A percentile compares a stretch with the other conserved stretches of the same genome.
These are phyloP conservation scores for Leccinum huronense DNA, from an alignment of 1,284 basidiomycete species.

Conservation along the genomic window DNA sequence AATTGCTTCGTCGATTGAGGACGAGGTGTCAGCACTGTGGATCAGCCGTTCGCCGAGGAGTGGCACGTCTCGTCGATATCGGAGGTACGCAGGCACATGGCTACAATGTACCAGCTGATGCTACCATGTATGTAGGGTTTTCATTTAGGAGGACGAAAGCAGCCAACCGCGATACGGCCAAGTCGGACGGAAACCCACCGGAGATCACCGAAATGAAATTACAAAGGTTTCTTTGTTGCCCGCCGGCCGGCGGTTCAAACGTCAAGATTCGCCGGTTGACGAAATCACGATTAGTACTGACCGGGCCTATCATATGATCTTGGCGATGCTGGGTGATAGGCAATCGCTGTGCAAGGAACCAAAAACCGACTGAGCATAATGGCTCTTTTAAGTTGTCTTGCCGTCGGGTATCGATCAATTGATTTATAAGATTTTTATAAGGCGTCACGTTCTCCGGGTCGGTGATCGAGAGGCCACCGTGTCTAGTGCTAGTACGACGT, in stretches of 20 bases:
- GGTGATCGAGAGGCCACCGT: neutral
- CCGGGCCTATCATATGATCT: neutral
- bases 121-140: conserved; percentile 7
- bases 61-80: neutral
- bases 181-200: conserved; percentile 6
- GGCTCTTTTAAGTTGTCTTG: neutral
- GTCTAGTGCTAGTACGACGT: neutral
- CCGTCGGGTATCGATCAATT: neutral
- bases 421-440: neutral
- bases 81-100: neutral
- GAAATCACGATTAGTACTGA: neutral
- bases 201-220: conserved; percentile 33
- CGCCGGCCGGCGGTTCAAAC: conserved; percentile 8
- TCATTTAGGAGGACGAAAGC: neutral
- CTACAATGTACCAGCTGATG: neutral
- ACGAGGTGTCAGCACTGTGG: neutral
- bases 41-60: neutral
- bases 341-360: conserved; percentile 16
- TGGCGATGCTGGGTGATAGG: conserved; percentile 1
- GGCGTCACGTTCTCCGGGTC: neutral
- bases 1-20: neutral
- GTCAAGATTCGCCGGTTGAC: conserved; percentile 16
- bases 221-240: conserved; percentile 11
- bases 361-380: neutral
- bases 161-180: conserved; percentile 8